Evolutionary conservation across 129 eudicot genomes (phyloP).

Genomic region (sunflower (Helianthus annuus)): HanXRQr2.0-SUNRISE NC_035449.2:14547665-14548164

Average conservation of each 20-base stretch:
- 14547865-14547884: constrained; percentile 87
- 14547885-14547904: constrained; percentile 79
- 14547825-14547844: constrained; percentile 63
- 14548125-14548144: constrained; percentile 96
- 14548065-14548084: constrained; percentile 89
- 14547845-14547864: constrained; percentile 99
- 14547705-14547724: constrained; percentile 74
- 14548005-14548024: constrained; percentile 13
- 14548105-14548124: constrained; percentile 65
- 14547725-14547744: constrained; percentile 92
- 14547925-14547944: constrained; percentile 12
- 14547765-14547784: background rate
- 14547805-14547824: constrained; percentile 3
- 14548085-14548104: constrained; percentile 77
- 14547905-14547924: constrained; percentile 88
- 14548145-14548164: constrained; percentile 64
- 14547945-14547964: background rate
- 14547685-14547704: constrained; percentile 71
- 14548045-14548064: constrained; percentile 99
- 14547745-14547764: constrained; percentile 81
- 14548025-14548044: constrained; percentile 53
- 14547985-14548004: background rate
- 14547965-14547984: background rate
- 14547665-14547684: constrained; percentile 4
- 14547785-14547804: background rate